phyloP scores from a whole-genome alignment of 2,329 filamentous ascomycete species.

The Ilyonectria sp. region DNA sequence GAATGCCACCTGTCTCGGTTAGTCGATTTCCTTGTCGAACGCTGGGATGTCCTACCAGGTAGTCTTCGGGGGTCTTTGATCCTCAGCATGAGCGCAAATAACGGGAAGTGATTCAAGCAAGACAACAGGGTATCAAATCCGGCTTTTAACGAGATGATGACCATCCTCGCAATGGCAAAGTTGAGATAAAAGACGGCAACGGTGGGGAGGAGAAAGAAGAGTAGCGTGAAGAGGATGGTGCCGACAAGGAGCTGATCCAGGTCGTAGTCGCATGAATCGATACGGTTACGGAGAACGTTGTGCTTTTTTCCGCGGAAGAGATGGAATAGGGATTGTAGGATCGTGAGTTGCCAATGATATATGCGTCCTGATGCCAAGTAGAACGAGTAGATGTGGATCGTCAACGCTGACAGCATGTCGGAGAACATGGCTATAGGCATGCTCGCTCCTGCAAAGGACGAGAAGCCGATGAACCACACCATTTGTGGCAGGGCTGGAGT shows the following conservation, averaged over 20 bases:
- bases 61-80: conserved; percentile 93
- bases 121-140: conserved; percentile 92
- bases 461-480: conserved; percentile 94
- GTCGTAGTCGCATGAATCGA: conserved; percentile 99
- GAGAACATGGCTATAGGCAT: conserved; percentile 98
- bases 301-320: conserved; percentile 98
- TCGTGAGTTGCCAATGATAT: conserved; percentile 98
- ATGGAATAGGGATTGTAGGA: conserved; percentile 97
- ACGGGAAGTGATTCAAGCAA: conserved; percentile 95
- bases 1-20: conserved; percentile 71
- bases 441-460: conserved; percentile 94
- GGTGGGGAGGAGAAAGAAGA: conserved; percentile 95
- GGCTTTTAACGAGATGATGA: conserved; percentile 94
- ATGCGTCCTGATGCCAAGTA: conserved; percentile 97
- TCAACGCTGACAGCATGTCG: conserved; percentile 91
- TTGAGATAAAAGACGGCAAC: conserved; percentile 97
- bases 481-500: conserved; percentile 87
- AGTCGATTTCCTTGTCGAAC: background rate
- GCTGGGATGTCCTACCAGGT: conserved; percentile 72
- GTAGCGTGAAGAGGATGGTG: conserved; percentile 94
- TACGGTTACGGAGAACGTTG: conserved; percentile 95
- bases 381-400: conserved; percentile 97
- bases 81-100: conserved; percentile 96
- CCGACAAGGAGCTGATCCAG: conserved; percentile 96
- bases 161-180: conserved; percentile 94